Evolutionary conservation across 2,329 filamentous ascomycete genomes (phyloP).

Genomic region (Alternaria ethzedia): DNA sequence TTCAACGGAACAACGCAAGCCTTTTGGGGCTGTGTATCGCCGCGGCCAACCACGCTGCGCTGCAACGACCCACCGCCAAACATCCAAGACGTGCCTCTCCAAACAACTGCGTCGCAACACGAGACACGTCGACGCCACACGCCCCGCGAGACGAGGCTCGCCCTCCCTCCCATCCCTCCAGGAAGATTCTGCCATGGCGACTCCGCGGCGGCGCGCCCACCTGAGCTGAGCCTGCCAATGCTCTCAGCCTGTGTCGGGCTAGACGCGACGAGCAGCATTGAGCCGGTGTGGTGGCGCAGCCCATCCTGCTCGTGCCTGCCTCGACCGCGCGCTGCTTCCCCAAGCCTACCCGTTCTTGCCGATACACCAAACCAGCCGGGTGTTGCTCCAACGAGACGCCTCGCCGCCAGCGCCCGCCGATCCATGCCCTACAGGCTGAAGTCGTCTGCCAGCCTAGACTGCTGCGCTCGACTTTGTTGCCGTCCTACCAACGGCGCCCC

Average conservation of each 20-base stretch:
- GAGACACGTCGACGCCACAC: slow-evolving; percentile 10
- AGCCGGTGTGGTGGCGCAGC: slow-evolving; percentile 17
- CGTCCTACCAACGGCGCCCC: neutral
- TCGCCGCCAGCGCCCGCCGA: neutral
- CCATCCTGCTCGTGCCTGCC: neutral
- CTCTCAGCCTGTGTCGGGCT: slow-evolving; percentile 6
- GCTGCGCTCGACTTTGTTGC: neutral
- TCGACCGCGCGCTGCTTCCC: neutral
- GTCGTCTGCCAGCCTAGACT: neutral
- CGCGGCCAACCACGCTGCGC: slow-evolving; percentile 7
- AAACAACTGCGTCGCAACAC: slow-evolving; percentile 3
- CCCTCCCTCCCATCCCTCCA: neutral
- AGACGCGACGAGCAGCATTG: slow-evolving; percentile 4
- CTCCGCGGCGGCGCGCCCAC: neutral
- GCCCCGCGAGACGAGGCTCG: neutral
- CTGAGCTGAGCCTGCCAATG: slow-evolving; percentile 7
- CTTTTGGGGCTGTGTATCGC: slow-evolving; percentile 12
- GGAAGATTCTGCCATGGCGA: slow-evolving; percentile 5
- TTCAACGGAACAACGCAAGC: slow-evolving; percentile 8
- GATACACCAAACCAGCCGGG: slow-evolving; percentile 1
- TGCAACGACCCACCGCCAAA: slow-evolving; percentile 9
- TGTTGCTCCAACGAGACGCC: neutral
- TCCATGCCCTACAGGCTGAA: neutral
- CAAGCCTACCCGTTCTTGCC: neutral
- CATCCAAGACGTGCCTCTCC: slow-evolving; percentile 4